These are phyloP conservation scores for Vaccinium vitisidaea DNA, from an alignment of 148 eudicot species.

Conservation along the genomic window DNA sequence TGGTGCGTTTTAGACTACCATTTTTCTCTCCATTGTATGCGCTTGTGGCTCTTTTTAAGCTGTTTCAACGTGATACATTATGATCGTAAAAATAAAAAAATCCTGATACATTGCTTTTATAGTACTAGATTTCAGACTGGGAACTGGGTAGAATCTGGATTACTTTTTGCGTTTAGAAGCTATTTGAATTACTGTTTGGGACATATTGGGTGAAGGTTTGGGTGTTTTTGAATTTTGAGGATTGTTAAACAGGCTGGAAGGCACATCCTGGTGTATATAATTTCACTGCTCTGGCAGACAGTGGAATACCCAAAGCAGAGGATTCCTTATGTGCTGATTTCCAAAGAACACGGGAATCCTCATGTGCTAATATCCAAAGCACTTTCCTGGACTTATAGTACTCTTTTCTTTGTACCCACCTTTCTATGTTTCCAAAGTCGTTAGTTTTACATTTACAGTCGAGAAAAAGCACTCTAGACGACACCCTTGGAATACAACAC, in stretches of 20 bases:
- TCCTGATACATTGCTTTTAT: background rate
- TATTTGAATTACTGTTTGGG: background rate
- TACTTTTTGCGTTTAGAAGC: background rate
- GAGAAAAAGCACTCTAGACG: background rate
- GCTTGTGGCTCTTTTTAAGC: background rate
- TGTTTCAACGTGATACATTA: background rate
- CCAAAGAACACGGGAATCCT: background rate
- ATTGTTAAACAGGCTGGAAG: background rate
- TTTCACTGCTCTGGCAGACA: background rate
- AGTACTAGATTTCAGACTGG: background rate
- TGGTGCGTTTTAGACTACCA: constrained; percentile 42
- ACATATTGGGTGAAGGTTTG: background rate
- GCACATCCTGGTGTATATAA: background rate
- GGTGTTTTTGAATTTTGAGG: background rate
- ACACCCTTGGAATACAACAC: background rate
- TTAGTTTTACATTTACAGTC: background rate
- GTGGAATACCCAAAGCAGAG: background rate
- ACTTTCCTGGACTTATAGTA: background rate
- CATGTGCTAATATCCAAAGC: background rate
- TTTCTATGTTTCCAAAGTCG: background rate
- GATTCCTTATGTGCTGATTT: background rate
- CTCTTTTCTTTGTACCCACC: background rate
- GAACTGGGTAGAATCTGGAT: background rate
- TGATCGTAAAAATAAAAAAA: too few relatives aligned
- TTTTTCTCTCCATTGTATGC: background rate